Evolutionary conservation across 495 filamentous ascomycete species (phyloP).

Genomic region (Chaetomidium leptoderma): DNA sequence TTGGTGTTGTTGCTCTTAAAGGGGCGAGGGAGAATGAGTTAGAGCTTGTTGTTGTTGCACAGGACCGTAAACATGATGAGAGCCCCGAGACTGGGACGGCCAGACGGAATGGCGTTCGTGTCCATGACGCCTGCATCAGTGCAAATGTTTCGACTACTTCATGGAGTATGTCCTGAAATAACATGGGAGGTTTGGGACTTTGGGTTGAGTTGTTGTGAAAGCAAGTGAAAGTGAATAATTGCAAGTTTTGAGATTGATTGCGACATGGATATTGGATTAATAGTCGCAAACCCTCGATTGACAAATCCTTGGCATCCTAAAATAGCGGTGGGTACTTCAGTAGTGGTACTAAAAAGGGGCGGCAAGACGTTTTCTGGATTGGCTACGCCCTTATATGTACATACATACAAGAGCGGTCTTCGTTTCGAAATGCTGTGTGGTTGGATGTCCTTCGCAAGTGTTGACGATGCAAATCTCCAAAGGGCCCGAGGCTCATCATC

Average conservation of each 20-base stretch:
- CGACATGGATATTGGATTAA: background rate
- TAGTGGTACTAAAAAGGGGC: too few relatives aligned
- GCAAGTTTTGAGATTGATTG: conserved; percentile 1
- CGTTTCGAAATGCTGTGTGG: too few relatives aligned
- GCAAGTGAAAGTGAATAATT: background rate
- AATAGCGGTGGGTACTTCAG: too few relatives aligned
- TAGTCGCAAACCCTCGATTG: background rate
- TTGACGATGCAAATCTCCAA: too few relatives aligned
- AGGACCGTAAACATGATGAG: background rate
- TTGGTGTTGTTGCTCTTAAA: background rate
- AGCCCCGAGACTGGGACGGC: background rate
- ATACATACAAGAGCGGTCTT: too few relatives aligned
- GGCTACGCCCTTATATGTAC: too few relatives aligned
- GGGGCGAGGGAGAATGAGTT: background rate
- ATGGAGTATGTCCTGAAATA: background rate
- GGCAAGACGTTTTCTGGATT: too few relatives aligned
- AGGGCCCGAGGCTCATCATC: too few relatives aligned
- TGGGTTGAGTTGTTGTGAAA: background rate
- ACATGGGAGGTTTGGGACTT: background rate
- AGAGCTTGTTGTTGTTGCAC: background rate
- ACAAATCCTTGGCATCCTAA: background rate
- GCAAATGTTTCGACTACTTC: background rate
- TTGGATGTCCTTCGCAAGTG: too few relatives aligned
- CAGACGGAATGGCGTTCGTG: conserved; percentile 7
- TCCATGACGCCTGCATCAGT: conserved; percentile 16